Evolutionary conservation across 345 rosid genomes (phyloP).

Genomic region (Sisymbrium irio): DNA sequence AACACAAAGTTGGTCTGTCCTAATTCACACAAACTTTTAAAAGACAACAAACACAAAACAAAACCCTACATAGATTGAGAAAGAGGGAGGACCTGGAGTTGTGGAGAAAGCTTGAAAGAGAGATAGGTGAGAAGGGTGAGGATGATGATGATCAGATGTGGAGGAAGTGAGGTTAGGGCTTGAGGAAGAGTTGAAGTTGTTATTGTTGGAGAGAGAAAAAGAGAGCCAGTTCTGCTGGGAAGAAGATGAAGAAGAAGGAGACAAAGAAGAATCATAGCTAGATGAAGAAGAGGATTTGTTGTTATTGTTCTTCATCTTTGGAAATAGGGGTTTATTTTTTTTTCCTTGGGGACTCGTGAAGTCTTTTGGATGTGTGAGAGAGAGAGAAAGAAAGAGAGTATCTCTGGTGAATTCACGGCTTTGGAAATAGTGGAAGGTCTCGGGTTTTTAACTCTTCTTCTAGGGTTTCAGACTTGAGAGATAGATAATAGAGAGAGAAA

Average conservation of each 20-base stretch:
- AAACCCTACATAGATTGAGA: background rate
- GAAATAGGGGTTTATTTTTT: slow-evolving; percentile 15
- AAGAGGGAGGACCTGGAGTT: slow-evolving; percentile 34
- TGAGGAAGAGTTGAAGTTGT: slow-evolving; percentile 21
- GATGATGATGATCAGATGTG: slow-evolving; percentile 23
- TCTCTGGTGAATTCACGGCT: slow-evolving; percentile 30
- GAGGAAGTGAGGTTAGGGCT: slow-evolving; percentile 31
- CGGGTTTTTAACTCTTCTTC: slow-evolving; percentile 18
- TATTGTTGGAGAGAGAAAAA: slow-evolving; percentile 54
- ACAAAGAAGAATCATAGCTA: slow-evolving; percentile 39
- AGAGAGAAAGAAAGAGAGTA: background rate
- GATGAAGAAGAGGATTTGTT: slow-evolving; percentile 42
- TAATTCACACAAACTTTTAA: background rate
- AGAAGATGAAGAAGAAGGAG: slow-evolving; percentile 41
- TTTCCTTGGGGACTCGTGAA: slow-evolving; percentile 37
- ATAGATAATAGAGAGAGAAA: slow-evolving; percentile 28
- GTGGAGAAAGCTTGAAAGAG: slow-evolving; percentile 52
- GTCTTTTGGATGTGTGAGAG: slow-evolving; percentile 13
- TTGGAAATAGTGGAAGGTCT: slow-evolving; percentile 51
- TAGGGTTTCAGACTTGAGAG: slow-evolving; percentile 26
- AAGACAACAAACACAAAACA: background rate
- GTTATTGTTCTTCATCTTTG: slow-evolving; percentile 39
- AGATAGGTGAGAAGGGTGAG: slow-evolving; percentile 42
- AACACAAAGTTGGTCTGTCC: slow-evolving; percentile 12
- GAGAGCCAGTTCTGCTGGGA: slow-evolving; percentile 48